Evolutionary conservation across 1,284 basidiomycete genomes (phyloP).

Genomic region (Termitomyces sp.): DNA sequence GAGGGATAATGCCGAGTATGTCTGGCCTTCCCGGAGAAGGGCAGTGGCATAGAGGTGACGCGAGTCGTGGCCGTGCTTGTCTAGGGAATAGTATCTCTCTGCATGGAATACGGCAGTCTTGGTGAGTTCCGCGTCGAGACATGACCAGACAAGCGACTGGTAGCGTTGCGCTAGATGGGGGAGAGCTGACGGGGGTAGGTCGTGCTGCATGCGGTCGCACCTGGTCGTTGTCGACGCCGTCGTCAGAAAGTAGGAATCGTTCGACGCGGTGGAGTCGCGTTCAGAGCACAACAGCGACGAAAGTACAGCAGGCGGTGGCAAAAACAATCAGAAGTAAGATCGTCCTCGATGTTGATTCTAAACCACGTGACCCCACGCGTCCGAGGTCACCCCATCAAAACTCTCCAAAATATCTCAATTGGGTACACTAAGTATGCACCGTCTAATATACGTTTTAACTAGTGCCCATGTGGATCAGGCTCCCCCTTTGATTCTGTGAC

Average conservation of each 20-base stretch:
- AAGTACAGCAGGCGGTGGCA: constrained; percentile 7
- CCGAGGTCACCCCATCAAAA: background rate
- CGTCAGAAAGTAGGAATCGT: background rate
- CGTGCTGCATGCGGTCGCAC: constrained; percentile 38
- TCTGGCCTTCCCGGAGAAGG: constrained; percentile 68
- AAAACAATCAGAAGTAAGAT: constrained; percentile 17
- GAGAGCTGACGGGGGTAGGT: constrained; percentile 36
- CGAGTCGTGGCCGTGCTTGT: constrained; percentile 70
- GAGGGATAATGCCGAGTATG: constrained; percentile 72
- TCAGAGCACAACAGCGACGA: background rate
- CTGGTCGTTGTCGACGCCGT: constrained; percentile 9
- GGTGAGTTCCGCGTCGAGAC: constrained; percentile 70
- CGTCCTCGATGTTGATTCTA: constrained; percentile 18
- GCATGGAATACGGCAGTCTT: constrained; percentile 79
- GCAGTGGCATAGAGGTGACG: constrained; percentile 80
- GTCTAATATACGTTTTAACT: constrained; percentile 14
- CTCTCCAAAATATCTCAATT: constrained; percentile 1
- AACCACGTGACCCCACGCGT: constrained; percentile 21
- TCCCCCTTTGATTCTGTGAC: constrained; percentile 67
- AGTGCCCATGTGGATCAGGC: constrained; percentile 55
- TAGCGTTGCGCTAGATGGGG: constrained; percentile 62
- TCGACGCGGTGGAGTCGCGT: constrained; percentile 13
- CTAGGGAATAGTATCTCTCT: constrained; percentile 69
- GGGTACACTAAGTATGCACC: background rate
- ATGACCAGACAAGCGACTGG: constrained; percentile 66